A percentile compares a stretch with the other conserved stretches of the same genome.
Conservation (phyloP, 1,284 basidiomycete genomes). For the Cystobasidium pallidum region DNA sequence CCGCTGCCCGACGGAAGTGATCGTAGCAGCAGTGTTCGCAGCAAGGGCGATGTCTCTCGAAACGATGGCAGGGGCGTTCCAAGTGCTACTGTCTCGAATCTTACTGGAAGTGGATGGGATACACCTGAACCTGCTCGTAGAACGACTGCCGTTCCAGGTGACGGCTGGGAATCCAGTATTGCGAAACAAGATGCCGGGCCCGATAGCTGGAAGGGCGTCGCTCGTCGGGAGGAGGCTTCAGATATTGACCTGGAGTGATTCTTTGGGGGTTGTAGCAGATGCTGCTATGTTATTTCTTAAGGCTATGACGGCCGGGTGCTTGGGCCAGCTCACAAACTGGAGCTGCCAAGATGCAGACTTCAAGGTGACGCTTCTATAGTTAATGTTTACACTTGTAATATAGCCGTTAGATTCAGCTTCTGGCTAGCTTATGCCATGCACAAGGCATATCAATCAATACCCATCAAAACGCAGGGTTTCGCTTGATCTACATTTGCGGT, state of each 20-base stretch:
- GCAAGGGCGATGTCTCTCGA: neutral
- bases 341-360: no score
- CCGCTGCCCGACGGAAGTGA: neutral
- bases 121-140: neutral
- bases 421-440: no score
- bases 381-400: no score
- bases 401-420: no score
- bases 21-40: neutral
- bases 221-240: conserved; percentile 14
- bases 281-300: no score
- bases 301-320: no score
- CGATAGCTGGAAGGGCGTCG: neutral
- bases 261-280: no score
- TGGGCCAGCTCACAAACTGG: no score
- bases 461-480: no score
- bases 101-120: conserved; percentile 3
- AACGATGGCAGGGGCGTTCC: conserved; percentile 1
- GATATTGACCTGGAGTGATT: conserved; percentile 24
- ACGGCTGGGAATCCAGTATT: conserved; percentile 9
- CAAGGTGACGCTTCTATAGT: no score
- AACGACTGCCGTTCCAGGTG: neutral
- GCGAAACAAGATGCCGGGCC: neutral
- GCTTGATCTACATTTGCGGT: no score
- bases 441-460: no score
- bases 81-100: neutral